Evolutionary conservation across 2,329 filamentous ascomycete species (phyloP).

Genomic region (Biscogniauxia mediterranea): DNA sequence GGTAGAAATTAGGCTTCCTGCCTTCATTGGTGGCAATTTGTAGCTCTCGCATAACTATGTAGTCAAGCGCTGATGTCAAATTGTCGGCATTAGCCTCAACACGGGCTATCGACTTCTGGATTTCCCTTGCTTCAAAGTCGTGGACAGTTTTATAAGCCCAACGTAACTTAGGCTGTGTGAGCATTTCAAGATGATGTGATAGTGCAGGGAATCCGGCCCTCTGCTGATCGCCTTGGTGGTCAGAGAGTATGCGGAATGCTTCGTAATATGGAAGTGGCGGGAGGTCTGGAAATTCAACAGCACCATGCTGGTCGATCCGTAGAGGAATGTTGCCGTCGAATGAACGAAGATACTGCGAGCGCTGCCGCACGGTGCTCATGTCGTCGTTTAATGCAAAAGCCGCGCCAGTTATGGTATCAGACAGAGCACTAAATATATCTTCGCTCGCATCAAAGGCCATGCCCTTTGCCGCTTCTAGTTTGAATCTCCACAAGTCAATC

Average conservation of each 20-base stretch:
- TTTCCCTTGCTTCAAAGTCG: constrained; percentile 10
- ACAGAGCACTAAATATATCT: constrained; percentile 33
- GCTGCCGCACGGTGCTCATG: constrained; percentile 15
- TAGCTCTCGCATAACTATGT: constrained; percentile 35
- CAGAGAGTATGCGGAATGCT: constrained; percentile 11
- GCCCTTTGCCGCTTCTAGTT: constrained; percentile 27
- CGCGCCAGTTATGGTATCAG: constrained; percentile 37
- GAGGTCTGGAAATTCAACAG: constrained; percentile 13
- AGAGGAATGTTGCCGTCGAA: neutral
- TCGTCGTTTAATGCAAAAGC: constrained; percentile 31
- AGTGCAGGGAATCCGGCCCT: constrained; percentile 11
- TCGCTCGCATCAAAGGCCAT: constrained; percentile 32
- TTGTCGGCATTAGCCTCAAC: constrained; percentile 17
- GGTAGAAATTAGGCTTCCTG: constrained; percentile 30
- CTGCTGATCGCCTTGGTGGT: constrained; percentile 18
- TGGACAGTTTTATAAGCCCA: constrained; percentile 19
- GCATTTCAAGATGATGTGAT: constrained; percentile 11
- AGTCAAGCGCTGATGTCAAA: constrained; percentile 28
- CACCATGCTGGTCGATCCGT: constrained; percentile 4
- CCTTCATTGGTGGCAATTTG: constrained; percentile 30
- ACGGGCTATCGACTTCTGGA: constrained; percentile 19
- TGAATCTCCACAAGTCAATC: constrained; percentile 36
- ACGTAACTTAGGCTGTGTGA: constrained; percentile 9
- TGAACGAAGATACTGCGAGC: constrained; percentile 9
- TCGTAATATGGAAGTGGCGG: constrained; percentile 17